Percentiles rank a stretch among this genome's conserved stretches.
Evolutionary conservation across 257 asterid genomes (phyloP).

Genomic region (Datura wrightii): DNA sequence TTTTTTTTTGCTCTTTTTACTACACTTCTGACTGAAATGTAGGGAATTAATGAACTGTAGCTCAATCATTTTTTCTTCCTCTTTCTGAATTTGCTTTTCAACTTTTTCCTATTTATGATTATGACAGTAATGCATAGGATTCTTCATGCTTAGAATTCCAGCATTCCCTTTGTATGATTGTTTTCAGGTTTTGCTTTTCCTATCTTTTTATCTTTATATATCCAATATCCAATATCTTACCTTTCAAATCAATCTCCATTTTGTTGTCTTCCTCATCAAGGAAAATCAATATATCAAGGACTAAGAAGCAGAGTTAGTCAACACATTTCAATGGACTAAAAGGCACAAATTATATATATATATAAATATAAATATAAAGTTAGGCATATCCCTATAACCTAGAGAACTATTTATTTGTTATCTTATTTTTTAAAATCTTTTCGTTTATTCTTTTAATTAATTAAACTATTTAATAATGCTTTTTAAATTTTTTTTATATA

Average conservation of each 20-base stretch:
- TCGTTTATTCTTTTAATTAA: too few relatives aligned
- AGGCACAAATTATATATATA: too few relatives aligned
- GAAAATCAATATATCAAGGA: conserved; percentile 31
- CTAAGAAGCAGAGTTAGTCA: conserved; percentile 14
- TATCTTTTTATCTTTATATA: conserved; percentile 3
- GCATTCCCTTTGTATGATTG: conserved; percentile 40
- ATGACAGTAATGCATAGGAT: conserved; percentile 54
- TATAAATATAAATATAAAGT: too few relatives aligned
- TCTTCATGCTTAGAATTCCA: conserved; percentile 65
- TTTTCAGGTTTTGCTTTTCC: conserved; percentile 33
- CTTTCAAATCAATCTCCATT: conserved; percentile 38
- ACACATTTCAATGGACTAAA: neutral
- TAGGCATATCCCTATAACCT: too few relatives aligned
- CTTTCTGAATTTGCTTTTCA: neutral
- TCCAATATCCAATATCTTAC: neutral
- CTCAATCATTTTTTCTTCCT: neutral
- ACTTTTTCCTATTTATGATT: conserved; percentile 21
- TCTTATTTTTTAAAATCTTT: too few relatives aligned
- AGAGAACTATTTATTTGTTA: too few relatives aligned
- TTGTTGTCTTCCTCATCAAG: conserved; percentile 57
- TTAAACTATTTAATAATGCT: too few relatives aligned
- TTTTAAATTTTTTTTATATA: too few relatives aligned
- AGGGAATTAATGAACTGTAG: conserved; percentile 6
- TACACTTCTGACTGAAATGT: neutral
- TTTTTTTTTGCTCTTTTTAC: neutral